Evolutionary conservation across 1,284 basidiomycete genomes (phyloP).

Genomic region (Earliella scabrosa): DNA sequence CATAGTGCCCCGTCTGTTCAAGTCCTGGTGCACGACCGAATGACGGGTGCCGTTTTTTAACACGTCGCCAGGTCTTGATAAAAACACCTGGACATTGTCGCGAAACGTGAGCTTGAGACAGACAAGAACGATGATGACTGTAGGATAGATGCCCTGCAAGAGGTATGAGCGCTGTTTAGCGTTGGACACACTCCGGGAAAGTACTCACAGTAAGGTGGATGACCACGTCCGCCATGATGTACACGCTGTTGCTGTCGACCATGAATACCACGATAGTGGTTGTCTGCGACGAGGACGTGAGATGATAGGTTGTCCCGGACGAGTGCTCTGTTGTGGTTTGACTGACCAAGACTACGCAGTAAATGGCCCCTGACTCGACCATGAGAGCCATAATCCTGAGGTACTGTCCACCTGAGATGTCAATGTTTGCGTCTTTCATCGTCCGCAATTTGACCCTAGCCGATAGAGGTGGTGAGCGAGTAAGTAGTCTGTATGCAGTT

Average conservation of each 20-base stretch:
- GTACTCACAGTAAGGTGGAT: background rate
- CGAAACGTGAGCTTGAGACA: constrained; percentile 1
- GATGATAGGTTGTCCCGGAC: no score
- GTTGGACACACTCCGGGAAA: no score
- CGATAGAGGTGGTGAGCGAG: background rate
- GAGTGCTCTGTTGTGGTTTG: no score
- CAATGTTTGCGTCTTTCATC: background rate
- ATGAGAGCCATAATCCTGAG: background rate
- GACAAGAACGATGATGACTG: constrained; percentile 10
- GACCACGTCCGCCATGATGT: constrained; percentile 1
- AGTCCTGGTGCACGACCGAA: no score
- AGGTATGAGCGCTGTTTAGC: no score
- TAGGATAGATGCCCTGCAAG: constrained; percentile 15
- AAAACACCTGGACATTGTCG: no score
- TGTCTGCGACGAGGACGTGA: background rate
- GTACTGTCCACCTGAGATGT: background rate
- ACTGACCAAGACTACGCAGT: background rate
- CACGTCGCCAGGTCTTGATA: no score
- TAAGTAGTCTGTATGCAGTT: background rate
- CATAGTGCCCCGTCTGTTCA: no score
- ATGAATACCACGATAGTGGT: background rate
- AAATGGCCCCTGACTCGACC: constrained; percentile 1
- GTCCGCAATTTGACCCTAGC: background rate
- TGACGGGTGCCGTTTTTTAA: no score
- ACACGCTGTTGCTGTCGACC: background rate